Conservation (phyloP, 2,329 filamentous ascomycete species). For the Hawksworthiomyces lignivorus region DNA sequence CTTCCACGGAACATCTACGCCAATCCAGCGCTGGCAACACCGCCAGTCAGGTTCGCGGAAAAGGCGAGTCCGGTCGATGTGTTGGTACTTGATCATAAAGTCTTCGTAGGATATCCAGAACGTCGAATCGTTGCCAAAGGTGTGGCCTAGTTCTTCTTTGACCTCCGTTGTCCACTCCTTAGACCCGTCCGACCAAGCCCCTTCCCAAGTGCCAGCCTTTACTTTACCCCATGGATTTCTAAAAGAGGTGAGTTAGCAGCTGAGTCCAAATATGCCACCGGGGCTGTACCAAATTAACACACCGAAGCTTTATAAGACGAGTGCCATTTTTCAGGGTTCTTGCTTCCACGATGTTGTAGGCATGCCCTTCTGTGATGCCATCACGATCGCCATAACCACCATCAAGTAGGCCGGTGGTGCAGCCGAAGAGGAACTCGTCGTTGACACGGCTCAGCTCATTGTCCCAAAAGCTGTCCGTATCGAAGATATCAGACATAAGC, state of each 20-base stretch:
- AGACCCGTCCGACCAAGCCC: conserved; percentile 71
- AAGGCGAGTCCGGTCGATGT: conserved; percentile 50
- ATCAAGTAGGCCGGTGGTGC: conserved; percentile 44
- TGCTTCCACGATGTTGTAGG: conserved; percentile 53
- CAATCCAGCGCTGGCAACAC: conserved; percentile 36
- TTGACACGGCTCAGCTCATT: conserved; percentile 73
- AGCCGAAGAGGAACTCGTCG: conserved; percentile 65
- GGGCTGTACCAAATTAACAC: neutral
- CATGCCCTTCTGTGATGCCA: conserved; percentile 51
- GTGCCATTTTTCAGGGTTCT: conserved; percentile 49
- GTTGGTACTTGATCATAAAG: conserved; percentile 50
- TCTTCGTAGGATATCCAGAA: conserved; percentile 55
- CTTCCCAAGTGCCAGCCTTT: conserved; percentile 72
- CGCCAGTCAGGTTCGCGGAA: conserved; percentile 48
- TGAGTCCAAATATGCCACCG: too few relatives aligned
- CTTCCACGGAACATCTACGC: conserved; percentile 45
- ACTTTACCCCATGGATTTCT: conserved; percentile 71
- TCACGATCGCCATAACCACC: conserved; percentile 40
- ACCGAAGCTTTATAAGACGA: conserved; percentile 54
- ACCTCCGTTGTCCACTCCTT: conserved; percentile 79
- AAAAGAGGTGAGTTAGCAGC: neutral
- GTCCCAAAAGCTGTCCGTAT: conserved; percentile 72
- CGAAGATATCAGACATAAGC: conserved; percentile 59
- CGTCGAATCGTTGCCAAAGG: conserved; percentile 68
- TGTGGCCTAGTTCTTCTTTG: conserved; percentile 64